Percentiles rank a stretch among this genome's conserved stretches.
Conservation (phyloP, 2,329 filamentous ascomycete species). For the Colletotrichum tamarilloi region DNA sequence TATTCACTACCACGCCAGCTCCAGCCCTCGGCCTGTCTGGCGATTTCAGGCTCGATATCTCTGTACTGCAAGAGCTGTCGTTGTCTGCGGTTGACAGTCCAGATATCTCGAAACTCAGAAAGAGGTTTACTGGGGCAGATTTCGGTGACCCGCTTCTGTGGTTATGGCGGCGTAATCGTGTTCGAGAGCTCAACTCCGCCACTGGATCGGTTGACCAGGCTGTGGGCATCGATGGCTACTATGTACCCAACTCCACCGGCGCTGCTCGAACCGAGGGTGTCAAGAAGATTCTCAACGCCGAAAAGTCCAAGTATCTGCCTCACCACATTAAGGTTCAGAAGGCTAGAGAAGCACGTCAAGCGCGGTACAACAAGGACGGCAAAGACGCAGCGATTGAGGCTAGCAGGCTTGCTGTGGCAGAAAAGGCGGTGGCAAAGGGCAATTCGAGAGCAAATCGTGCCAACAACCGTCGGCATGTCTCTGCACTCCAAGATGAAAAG, state of each 20-base stretch:
- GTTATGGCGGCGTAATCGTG: constrained; percentile 67
- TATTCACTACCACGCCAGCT: constrained; percentile 61
- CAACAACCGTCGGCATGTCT: constrained; percentile 93
- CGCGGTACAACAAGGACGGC: constrained; percentile 73
- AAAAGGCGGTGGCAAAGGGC: constrained; percentile 85
- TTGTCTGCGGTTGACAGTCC: constrained; percentile 59
- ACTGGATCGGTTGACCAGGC: constrained; percentile 44
- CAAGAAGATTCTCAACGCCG: constrained; percentile 95
- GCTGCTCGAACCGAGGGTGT: constrained; percentile 92
- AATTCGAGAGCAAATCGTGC: constrained; percentile 94
- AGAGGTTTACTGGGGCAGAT: constrained; percentile 56
- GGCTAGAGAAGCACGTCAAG: constrained; percentile 90
- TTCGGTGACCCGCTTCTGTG: constrained; percentile 65
- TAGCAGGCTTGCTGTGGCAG: constrained; percentile 75
- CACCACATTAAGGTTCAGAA: constrained; percentile 97
- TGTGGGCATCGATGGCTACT: constrained; percentile 71
- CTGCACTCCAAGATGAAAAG: constrained; percentile 95
- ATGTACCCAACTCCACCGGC: constrained; percentile 87
- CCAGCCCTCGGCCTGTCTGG: constrained; percentile 58
- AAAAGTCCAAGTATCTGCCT: constrained; percentile 97
- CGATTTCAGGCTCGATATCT: constrained; percentile 57
- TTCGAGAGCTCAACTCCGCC: constrained; percentile 64
- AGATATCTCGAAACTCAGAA: constrained; percentile 60
- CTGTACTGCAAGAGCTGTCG: constrained; percentile 55
- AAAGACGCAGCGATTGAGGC: constrained; percentile 78